Conservation (phyloP, 768 basidiomycete genomes). For the Suillus fuscotomentosus region DNA sequence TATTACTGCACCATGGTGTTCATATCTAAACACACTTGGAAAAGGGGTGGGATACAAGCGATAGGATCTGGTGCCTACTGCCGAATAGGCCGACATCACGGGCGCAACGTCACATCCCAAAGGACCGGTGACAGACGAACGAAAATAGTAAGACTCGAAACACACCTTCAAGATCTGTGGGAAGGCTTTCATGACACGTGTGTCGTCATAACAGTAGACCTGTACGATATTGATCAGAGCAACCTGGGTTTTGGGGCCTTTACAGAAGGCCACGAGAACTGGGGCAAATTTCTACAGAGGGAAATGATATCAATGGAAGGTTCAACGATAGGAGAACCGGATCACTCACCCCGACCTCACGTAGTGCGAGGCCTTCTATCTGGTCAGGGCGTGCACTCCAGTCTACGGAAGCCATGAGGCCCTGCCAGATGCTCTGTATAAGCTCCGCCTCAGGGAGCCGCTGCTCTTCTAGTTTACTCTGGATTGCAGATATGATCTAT, state of each 20-base stretch:
- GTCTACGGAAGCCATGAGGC: conserved; percentile 83
- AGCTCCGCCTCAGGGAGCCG: conserved; percentile 87
- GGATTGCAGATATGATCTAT: conserved; percentile 82
- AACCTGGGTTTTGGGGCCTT: conserved; percentile 86
- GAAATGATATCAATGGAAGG: background rate
- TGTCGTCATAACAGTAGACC: conserved; percentile 95
- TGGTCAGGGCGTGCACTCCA: conserved; percentile 91
- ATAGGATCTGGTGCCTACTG: background rate
- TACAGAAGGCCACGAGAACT: conserved; percentile 88
- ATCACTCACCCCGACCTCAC: conserved; percentile 76
- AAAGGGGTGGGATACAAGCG: background rate
- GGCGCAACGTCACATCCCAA: background rate
- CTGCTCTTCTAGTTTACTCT: conserved; percentile 67
- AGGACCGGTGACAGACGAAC: background rate
- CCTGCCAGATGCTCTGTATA: conserved; percentile 89
- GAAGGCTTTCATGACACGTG: conserved; percentile 92
- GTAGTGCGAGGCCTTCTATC: conserved; percentile 83
- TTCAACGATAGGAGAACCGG: background rate
- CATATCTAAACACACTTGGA: background rate
- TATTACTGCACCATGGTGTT: background rate
- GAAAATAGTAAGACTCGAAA: background rate
- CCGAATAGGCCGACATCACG: background rate
- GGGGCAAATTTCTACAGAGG: conserved; percentile 69
- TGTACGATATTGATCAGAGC: conserved; percentile 94
- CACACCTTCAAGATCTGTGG: conserved; percentile 87